phyloP scores from a whole-genome alignment of 306 rosid genomes.

The Cicer bijugum region DNA sequence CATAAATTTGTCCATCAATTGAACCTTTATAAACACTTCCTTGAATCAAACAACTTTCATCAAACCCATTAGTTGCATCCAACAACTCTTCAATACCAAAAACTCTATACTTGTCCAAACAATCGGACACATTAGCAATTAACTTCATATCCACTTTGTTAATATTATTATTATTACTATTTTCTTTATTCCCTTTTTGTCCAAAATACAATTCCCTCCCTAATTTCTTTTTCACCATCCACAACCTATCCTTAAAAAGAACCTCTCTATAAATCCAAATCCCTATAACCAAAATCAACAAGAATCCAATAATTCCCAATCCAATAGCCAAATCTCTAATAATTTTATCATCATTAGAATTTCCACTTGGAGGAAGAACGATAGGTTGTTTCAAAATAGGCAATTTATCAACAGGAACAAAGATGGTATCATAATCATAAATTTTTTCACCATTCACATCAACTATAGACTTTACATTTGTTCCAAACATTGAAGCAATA shows the following conservation, averaged over 20 bases:
- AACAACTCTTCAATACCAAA: constrained; percentile 68
- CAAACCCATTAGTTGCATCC: constrained; percentile 74
- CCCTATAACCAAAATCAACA: constrained; percentile 59
- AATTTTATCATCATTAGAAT: constrained; percentile 45
- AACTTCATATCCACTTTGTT: constrained; percentile 60
- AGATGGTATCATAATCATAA: constrained; percentile 59
- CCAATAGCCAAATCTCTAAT: constrained; percentile 74
- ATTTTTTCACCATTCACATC: constrained; percentile 47
- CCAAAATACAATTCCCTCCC: constrained; percentile 20
- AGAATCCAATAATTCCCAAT: constrained; percentile 61
- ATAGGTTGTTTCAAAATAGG: constrained; percentile 68
- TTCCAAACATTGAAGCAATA: constrained; percentile 61
- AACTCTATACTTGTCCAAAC: constrained; percentile 87
- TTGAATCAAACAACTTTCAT: constrained; percentile 65
- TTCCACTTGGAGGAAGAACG: constrained; percentile 18
- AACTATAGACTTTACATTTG: constrained; percentile 42
- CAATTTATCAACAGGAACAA: constrained; percentile 63
- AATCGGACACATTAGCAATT: constrained; percentile 88
- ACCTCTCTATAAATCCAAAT: constrained; percentile 61
- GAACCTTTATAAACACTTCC: constrained; percentile 81
- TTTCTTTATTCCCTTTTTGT: constrained; percentile 29
- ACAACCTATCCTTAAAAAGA: constrained; percentile 44
- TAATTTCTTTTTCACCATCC: constrained; percentile 18
- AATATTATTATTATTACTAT: neutral
- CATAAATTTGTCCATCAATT: constrained; percentile 64